A percentile compares a stretch with the other conserved stretches of the same genome.
These are phyloP conservation scores for Hanseniaspora lachancei DNA, from an alignment of 805 yeast genomes.

Conservation along the genomic window DNA sequence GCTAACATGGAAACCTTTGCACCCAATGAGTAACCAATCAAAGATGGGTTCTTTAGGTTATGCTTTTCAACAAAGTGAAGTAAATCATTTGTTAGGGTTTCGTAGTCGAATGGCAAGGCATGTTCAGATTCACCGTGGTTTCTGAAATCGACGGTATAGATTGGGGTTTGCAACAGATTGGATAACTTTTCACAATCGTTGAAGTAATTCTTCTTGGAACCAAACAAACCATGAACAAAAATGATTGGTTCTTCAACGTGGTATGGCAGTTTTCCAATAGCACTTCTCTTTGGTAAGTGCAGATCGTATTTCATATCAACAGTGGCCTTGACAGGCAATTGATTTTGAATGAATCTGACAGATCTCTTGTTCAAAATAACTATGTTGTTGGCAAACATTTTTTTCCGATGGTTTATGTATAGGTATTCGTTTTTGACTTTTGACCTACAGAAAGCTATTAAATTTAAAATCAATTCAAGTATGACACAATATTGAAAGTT, in stretches of 20 bases:
- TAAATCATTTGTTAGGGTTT: conserved; percentile 32
- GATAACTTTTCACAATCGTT: conserved; percentile 30
- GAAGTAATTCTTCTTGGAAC: conserved; percentile 32
- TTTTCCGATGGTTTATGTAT: neutral
- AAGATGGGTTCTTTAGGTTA: conserved; percentile 21
- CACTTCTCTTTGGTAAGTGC: conserved; percentile 20
- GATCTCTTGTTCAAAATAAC: conserved; percentile 1
- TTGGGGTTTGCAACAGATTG: conserved; percentile 24
- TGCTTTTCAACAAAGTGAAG: conserved; percentile 26
- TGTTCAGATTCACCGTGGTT: conserved; percentile 37
- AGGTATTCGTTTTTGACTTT: too few relatives aligned
- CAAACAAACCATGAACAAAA: conserved; percentile 39
- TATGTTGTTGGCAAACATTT: conserved; percentile 2
- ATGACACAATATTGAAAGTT: too few relatives aligned
- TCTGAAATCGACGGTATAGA: conserved; percentile 35
- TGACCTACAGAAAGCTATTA: too few relatives aligned
- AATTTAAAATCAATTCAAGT: too few relatives aligned
- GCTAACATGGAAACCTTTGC: conserved; percentile 39
- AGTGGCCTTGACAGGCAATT: conserved; percentile 18
- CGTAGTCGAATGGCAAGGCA: conserved; percentile 32
- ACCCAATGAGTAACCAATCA: conserved; percentile 41
- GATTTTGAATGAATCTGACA: conserved; percentile 5
- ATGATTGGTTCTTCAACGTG: conserved; percentile 27
- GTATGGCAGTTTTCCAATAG: conserved; percentile 18
- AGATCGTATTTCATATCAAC: conserved; percentile 24